These are phyloP conservation scores for Calvatia gigantea DNA, from an alignment of 768 basidiomycete genomes.

Conservation along the genomic window DNA sequence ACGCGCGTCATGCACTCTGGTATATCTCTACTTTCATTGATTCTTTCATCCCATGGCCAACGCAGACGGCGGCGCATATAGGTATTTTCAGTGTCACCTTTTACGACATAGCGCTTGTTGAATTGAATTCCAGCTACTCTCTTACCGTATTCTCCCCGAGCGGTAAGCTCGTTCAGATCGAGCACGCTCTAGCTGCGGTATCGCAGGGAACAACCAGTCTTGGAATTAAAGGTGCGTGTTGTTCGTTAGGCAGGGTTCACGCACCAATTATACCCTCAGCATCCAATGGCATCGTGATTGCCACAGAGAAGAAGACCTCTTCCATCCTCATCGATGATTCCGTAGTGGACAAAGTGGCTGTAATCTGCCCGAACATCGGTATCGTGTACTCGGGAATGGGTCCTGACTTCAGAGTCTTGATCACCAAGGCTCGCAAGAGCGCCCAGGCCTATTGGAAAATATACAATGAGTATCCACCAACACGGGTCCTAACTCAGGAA, in stretches of 20 bases:
- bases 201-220: conserved; percentile 94
- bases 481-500: conserved; percentile 93
- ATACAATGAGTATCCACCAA: conserved; percentile 97
- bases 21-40: conserved; percentile 19
- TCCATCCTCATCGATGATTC: conserved; percentile 98
- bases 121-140: conserved; percentile 69
- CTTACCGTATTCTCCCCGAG: conserved; percentile 99
- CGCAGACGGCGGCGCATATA: conserved; percentile 81
- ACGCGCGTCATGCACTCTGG: conserved; percentile 19
- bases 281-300: conserved; percentile 98
- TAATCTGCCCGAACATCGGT: conserved; percentile 98
- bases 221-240: conserved; percentile 87
- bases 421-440: conserved; percentile 93
- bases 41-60: conserved; percentile 56
- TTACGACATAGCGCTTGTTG: conserved; percentile 11
- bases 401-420: conserved; percentile 93
- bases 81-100: conserved; percentile 32
- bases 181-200: conserved; percentile 97
- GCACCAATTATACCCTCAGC: conserved; percentile 43
- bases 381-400: conserved; percentile 99
- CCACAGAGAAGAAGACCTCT: conserved; percentile 98
- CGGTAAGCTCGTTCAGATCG: conserved; percentile 98
- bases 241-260: conserved; percentile 11
- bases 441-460: conserved; percentile 99
- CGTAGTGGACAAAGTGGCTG: conserved; percentile 95